A percentile compares a stretch with the other conserved stretches of the same genome.
Conservation (phyloP, 2,329 filamentous ascomycete species). For the Teratosphaeria destructans region DNA sequence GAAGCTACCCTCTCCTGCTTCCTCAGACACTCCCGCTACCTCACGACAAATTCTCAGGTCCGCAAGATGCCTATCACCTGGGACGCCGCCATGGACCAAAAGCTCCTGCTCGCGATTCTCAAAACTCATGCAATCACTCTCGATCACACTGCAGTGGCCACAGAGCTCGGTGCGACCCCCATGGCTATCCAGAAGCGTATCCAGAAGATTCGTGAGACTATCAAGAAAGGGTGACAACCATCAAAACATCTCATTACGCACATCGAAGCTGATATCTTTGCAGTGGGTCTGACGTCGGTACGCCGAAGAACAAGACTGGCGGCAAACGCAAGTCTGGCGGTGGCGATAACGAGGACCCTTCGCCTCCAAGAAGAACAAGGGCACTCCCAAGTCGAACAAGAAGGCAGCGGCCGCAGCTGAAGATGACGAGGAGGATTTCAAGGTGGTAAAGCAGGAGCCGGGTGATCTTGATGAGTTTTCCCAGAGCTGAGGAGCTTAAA, state of each 20-base stretch:
- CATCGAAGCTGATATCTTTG: neutral
- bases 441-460: neutral
- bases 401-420: neutral
- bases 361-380: neutral
- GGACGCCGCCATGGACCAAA: slow-evolving; percentile 5
- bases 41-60: too few relatives aligned
- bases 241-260: neutral
- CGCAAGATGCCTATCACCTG: neutral
- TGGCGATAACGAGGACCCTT: neutral
- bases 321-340: neutral
- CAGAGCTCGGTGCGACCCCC: neutral
- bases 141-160: slow-evolving; percentile 3
- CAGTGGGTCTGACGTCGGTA: neutral
- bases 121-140: slow-evolving; percentile 4
- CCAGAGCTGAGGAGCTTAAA: neutral
- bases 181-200: slow-evolving; percentile 4
- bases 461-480: neutral
- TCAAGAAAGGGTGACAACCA: slow-evolving; percentile 4
- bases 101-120: slow-evolving; percentile 8
- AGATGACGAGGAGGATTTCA: neutral
- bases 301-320: neutral
- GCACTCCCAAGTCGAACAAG: neutral
- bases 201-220: slow-evolving; percentile 3
- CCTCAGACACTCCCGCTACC: neutral
- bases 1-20: neutral